Base-by-base conservation (phyloP, 73 alveolate genomes). In the Paramecium biaurelia region DNA sequence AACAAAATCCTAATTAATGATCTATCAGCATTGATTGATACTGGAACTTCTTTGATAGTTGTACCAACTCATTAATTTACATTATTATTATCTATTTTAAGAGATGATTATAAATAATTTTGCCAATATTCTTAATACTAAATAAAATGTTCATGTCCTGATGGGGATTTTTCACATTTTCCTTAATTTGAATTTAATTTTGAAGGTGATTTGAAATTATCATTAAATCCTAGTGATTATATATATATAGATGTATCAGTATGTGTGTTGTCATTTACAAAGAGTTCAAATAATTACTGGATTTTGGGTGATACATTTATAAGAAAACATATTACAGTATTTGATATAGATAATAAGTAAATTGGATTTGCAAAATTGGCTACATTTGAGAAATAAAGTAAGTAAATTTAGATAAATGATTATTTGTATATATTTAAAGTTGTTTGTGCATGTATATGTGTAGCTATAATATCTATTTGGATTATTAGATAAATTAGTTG, bases 71-170 rank as follows among this genome's bases (percentile, higher is more conserved):
- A 42, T 41, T 30, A 79, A 43, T 79, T 79, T 41, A 42, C 35
- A 2, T 20, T 24, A 43, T 43, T 79, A 45, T 45, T 79, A 24
- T 12, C 34, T 2, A 42, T 11, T 43, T 79, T 79, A 47, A 38
- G 90, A 79, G 45, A 79, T 30, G n/a, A 41, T n/a, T 79, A 42
- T 34, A 43, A 43, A 12, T 45, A 43, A 45, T 79, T 79, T 23
- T 79, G 90, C 7, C 32, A 79, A 11, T 79, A 42, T 79, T 41
- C 45, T n/a, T 14, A 79, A 24, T 47, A 43, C n/a, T 23, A 79
- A 45, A 42, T 79, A 42, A 30, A 30, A 79, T 79, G 90, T 79
- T 79, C 90, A 8, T 79, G 90, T 45, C 90, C 90, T 24, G 70
- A 41, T 23, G 72, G 76, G 30, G 47, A 79, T 47, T 43, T 79